Evolutionary conservation across 176 grass and related monocot genomes (phyloP).

Genomic region (Tillandsia leiboldiana): DNA sequence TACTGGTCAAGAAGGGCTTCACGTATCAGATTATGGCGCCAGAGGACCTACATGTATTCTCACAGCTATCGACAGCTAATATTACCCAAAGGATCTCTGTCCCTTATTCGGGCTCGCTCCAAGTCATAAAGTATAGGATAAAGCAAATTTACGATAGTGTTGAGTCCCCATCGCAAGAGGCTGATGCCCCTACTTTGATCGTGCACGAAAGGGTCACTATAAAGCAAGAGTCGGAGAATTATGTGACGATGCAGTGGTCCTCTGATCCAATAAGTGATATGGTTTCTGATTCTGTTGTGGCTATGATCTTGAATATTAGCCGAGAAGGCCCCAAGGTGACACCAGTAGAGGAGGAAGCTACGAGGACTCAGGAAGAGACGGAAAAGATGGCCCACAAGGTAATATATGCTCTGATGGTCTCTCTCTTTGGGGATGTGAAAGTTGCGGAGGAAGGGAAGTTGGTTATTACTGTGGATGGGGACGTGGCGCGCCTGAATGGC

Average conservation of each 20-base stretch:
- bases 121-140: conserved; percentile 79
- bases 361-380: conserved; percentile 49
- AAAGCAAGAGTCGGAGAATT: conserved; percentile 65
- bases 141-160: conserved; percentile 91
- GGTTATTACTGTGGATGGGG: conserved; percentile 54
- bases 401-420: conserved; percentile 54
- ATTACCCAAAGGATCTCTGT: conserved; percentile 69
- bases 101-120: conserved; percentile 72
- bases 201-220: conserved; percentile 65
- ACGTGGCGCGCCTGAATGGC: conserved; percentile 49
- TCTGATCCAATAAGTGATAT: conserved; percentile 90
- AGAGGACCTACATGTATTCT: conserved; percentile 83
- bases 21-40: conserved; percentile 93
- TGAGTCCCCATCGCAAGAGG: conserved; percentile 43
- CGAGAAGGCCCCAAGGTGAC: conserved; percentile 67
- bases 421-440: conserved; percentile 78
- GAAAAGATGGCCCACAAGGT: conserved; percentile 71
- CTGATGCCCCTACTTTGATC: conserved; percentile 50
- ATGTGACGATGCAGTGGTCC: conserved; percentile 69
- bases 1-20: conserved; percentile 93
- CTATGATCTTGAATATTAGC: conserved; percentile 73
- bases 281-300: conserved; percentile 91
- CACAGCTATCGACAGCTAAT: conserved; percentile 71
- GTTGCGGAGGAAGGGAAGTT: conserved; percentile 64
- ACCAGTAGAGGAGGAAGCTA: conserved; percentile 37